These are phyloP conservation scores for Penicillium manginii DNA, from an alignment of 495 filamentous ascomycete species.

Conservation along the genomic window DNA sequence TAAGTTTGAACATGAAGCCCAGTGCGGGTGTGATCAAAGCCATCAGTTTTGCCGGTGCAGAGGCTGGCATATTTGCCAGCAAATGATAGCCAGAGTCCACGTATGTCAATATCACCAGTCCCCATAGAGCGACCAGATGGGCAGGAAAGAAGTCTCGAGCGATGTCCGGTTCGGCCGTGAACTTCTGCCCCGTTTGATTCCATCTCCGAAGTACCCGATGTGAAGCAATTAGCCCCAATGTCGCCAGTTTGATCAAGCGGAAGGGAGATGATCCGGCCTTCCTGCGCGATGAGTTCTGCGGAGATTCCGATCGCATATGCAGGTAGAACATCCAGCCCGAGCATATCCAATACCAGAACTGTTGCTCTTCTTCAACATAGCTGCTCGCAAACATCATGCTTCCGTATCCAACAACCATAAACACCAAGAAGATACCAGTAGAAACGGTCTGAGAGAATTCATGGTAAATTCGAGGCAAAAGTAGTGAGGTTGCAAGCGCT, in stretches of 20 bases:
- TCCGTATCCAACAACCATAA: conserved; percentile 63
- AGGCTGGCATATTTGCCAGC: conserved; percentile 33
- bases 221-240: conserved; percentile 35
- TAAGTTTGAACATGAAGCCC: conserved; percentile 81
- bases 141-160: conserved; percentile 65
- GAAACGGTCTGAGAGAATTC: conserved; percentile 24
- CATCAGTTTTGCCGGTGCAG: conserved; percentile 25
- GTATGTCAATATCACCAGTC: conserved; percentile 73
- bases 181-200: conserved; percentile 98
- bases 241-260: conserved; percentile 16
- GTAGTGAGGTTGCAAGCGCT: conserved; percentile 43
- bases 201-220: conserved; percentile 74
- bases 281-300: neutral
- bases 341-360: conserved; percentile 95
- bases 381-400: conserved; percentile 97
- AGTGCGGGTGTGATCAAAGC: conserved; percentile 40
- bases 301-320: conserved; percentile 46
- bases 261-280: neutral
- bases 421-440: conserved; percentile 35
- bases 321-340: conserved; percentile 76
- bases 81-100: conserved; percentile 46
- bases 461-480: conserved; percentile 30
- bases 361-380: conserved; percentile 96
- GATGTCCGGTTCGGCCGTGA: conserved; percentile 85
- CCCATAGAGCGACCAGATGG: conserved; percentile 71